Conservation (phyloP, 2,329 filamentous ascomycete genomes). For the Mollisia scopiformis region DNA sequence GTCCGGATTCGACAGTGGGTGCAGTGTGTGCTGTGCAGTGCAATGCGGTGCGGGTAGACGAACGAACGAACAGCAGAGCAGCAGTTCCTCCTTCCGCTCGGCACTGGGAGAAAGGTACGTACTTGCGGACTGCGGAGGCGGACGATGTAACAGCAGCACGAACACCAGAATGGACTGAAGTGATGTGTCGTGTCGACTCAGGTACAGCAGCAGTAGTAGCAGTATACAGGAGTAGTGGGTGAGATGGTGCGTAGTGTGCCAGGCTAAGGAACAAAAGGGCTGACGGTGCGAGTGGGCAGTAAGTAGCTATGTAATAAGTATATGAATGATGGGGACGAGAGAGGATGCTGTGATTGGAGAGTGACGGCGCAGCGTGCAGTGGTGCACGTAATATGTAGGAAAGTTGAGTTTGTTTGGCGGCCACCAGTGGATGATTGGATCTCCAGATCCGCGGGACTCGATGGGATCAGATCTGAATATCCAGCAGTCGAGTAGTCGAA, state of each 20-base stretch:
- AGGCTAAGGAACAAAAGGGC: too few species aligned
- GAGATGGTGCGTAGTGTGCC: not conserved
- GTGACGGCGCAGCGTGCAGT: not conserved
- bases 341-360: not conserved
- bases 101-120: not conserved
- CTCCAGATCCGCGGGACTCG: constrained; percentile 9
- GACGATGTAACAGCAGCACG: not conserved
- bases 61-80: not conserved
- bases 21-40: not conserved
- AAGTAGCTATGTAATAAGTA: too few species aligned
- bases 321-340: not conserved
- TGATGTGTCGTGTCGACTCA: too few species aligned
- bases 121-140: not conserved
- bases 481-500: constrained; percentile 2
- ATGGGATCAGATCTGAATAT: constrained; percentile 15
- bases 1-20: not conserved
- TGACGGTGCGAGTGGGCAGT: too few species aligned
- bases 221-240: too few species aligned
- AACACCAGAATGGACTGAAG: not conserved
- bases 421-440: constrained; percentile 8
- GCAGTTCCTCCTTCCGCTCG: not conserved
- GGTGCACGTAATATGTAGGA: not conserved
- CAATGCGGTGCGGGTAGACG: not conserved
- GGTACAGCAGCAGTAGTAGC: too few species aligned
- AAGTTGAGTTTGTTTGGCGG: not conserved